Evolutionary conservation across 1,284 basidiomycete species (phyloP).

Genomic region (Apiotrichum veenhuisii): DNA sequence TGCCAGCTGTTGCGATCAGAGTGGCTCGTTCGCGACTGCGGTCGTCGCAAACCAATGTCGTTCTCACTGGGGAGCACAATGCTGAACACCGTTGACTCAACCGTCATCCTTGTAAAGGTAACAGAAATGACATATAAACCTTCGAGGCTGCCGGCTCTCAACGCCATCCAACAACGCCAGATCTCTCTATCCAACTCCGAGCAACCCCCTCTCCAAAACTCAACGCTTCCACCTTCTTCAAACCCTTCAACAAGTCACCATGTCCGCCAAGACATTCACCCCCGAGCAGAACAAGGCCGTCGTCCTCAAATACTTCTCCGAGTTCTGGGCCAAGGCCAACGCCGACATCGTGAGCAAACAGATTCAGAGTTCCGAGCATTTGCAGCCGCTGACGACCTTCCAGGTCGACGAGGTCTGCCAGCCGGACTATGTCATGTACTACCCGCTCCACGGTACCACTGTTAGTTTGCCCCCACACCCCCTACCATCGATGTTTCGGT

Average conservation of each 20-base stretch:
- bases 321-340: constrained; percentile 6
- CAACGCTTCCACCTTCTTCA: background rate
- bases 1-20: too few relatives aligned
- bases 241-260: background rate
- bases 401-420: background rate
- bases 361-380: background rate
- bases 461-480: background rate
- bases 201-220: too few relatives aligned
- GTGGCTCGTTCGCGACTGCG: too few relatives aligned
- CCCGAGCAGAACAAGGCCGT: background rate
- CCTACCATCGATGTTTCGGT: too few relatives aligned
- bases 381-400: background rate
- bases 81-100: too few relatives aligned
- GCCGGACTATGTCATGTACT: constrained; percentile 1
- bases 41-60: too few relatives aligned
- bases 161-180: too few relatives aligned
- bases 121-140: too few relatives aligned
- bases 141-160: too few relatives aligned
- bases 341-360: background rate
- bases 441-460: background rate
- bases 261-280: background rate
- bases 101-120: too few relatives aligned
- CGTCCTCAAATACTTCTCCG: background rate
- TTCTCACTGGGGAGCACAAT: too few relatives aligned
- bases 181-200: too few relatives aligned